Evolutionary conservation across 2,329 filamentous ascomycete species (phyloP), one percentile per base, ranked within the genome.

Genomic region (Triangularia setosa): DNA sequence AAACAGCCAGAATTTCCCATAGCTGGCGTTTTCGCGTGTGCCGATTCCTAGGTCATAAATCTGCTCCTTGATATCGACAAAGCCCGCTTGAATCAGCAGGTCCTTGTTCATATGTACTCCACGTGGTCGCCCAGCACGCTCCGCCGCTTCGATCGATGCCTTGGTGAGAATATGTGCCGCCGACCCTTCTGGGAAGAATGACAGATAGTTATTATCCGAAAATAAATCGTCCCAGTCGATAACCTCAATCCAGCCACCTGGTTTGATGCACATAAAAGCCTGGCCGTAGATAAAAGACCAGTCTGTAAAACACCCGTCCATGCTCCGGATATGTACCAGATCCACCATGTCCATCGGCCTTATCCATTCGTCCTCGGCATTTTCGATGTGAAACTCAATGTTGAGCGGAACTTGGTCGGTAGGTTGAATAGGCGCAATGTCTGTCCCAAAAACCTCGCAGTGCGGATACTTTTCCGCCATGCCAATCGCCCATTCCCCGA

Each of bases 351-450:
- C 75, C 3, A 78, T 72, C 3, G 80, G 79, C 14, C 83, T 80
- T 64, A 85, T 82, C 84, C 84, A 87, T 52, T 86, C 83, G 24
- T 78, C 73, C 72, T 86, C 83, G 55, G 84, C 84, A 68, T 87
- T 83, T 68, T 87, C 84, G 4, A 87, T 79, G 73, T 86, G 83
- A 74, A 86, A 87, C 69, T 83, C 85, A 44, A 85, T 80, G 66
- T 87, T 87, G 70, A 82, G 81, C 4, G 84, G 84, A 6, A 84
- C 82, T 33, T 81, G 80, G 21, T 69, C 62, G 21, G 79, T 79
- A n/a, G 82, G 82, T 68, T 86, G 84, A 58, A 86, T 84, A 64
- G 84, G 83, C 16, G 83, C 82, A 63, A 86, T 85, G 67, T 87
- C 84, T 52, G 83, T 85, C 23, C 84, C 84, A 5, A 84, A 81